Evolutionary conservation across 1,284 basidiomycete genomes (phyloP).

Genomic region (Sanghuangporus sanghuang): DNA sequence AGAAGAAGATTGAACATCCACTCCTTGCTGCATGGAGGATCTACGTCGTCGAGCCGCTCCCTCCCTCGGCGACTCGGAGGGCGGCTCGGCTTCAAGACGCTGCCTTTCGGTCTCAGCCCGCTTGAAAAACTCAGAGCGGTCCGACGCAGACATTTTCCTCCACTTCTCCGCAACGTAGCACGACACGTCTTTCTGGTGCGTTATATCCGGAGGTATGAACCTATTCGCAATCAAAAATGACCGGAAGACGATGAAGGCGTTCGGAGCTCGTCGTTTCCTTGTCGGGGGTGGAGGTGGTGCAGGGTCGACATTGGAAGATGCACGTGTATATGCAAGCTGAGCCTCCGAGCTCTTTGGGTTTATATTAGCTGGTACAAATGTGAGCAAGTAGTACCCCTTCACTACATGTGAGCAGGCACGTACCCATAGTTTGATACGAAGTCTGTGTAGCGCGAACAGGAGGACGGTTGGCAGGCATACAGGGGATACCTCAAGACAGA

Average conservation of each 20-base stretch:
- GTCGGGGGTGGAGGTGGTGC: not conserved
- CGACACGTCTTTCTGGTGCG: slow-evolving; percentile 7
- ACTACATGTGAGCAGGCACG: not conserved
- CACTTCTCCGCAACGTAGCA: slow-evolving; percentile 3
- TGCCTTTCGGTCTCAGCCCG: not conserved
- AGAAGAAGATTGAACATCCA: slow-evolving; percentile 15
- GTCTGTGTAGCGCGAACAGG: not conserved
- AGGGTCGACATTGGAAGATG: not conserved
- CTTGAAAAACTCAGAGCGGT: not conserved
- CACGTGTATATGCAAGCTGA: not conserved
- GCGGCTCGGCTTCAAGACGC: not conserved
- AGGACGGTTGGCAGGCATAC: not conserved
- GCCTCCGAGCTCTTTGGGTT: not conserved
- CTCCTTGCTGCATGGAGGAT: not conserved
- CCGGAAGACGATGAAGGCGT: slow-evolving; percentile 9
- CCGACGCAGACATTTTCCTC: not conserved
- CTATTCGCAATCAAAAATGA: not conserved
- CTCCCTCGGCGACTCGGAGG: not conserved
- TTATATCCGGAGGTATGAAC: not conserved
- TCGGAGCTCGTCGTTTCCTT: not conserved
- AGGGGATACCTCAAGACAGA: not conserved
- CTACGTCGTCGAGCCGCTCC: slow-evolving; percentile 26
- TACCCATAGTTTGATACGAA: not conserved
- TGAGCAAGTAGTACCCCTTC: not conserved
- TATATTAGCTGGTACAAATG: not conserved